Conservation (phyloP, 192 early-diverging fungal genomes). For the Podochytrium sp. region DNA sequence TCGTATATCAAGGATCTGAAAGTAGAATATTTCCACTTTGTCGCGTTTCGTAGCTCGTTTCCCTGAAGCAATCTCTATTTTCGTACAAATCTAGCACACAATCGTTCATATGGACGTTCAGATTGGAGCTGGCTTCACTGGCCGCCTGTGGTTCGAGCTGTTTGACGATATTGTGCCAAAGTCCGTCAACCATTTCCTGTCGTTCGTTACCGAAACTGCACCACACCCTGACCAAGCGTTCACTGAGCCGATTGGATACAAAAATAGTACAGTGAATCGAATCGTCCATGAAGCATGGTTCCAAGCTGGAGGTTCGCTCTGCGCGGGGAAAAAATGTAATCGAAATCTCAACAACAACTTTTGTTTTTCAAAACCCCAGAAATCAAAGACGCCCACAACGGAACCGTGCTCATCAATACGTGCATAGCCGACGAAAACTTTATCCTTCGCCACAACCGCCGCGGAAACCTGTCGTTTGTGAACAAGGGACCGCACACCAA, state of each 20-base stretch:
- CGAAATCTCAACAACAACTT: not conserved
- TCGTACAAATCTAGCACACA: not conserved
- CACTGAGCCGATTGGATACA: conserved; percentile 13
- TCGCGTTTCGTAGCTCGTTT: not conserved
- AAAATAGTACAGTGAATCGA: conserved; percentile 17
- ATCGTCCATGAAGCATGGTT: conserved; percentile 51
- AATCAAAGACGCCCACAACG: not conserved
- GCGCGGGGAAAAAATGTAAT: not conserved
- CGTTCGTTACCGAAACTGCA: conserved; percentile 29
- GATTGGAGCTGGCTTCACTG: not conserved
- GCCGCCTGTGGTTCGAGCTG: conserved; percentile 29
- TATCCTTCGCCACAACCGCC: conserved; percentile 45
- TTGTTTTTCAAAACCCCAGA: no score
- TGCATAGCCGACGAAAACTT: conserved; percentile 54
- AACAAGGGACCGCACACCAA: conserved; percentile 49
- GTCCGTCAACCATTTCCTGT: conserved; percentile 37
- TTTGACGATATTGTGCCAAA: conserved; percentile 39
- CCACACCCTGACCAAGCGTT: not conserved
- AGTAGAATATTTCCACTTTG: not conserved
- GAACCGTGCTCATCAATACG: not conserved
- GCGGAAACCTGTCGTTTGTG: conserved; percentile 48
- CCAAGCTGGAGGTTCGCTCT: conserved; percentile 50
- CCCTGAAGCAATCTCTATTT: not conserved
- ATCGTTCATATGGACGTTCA: conserved; percentile 9
- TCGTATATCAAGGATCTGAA: not conserved